Evolutionary conservation across 345 rosid genomes (phyloP), one percentile per base, ranked within the genome.

Genomic region (Orychophragmus violaceus): DNA sequence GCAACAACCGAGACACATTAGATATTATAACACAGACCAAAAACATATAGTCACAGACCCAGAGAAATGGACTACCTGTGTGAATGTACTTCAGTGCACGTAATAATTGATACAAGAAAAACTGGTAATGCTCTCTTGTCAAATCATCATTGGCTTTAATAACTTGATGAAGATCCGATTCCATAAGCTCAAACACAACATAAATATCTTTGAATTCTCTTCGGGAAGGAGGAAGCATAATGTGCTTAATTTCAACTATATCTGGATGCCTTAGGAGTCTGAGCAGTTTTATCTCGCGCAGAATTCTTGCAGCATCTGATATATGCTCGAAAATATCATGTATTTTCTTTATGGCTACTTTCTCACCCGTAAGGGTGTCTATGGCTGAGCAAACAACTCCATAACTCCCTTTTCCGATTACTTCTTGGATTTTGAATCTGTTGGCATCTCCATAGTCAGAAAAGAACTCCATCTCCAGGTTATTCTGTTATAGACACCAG

Each of bases 181-280:
- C 96, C 98, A 92, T 92, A 63, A 89, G 88, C 85, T 92, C 98
- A 60, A 92, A 91, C 69, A 91, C 98, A 62, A 92, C 98, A 82
- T 83, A 92, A 41, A 92, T 92, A 78, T 92, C 96, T 79, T 87
- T 92, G 27, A 92, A 92, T 42, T 92, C 96, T 82, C 95, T 83
- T 45, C 91, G 62, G 0, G 98, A 92, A 52, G 98, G 98, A 19
- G 97, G 97, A 22, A 89, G 82, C 98, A 92, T 87, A 64, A 92
- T 89, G 78, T 92, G 98, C 62, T 89, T 92, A 56, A 92, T 92
- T 70, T 92, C 98, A 56, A 89, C 97, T 59, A 89, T 92, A 67
- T 92, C 97, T 0, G 97, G 97, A 78, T 92, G 97, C 22, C 95
- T 77, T 41, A 89, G 68, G 19, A 92, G 95, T 32, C 98, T 83